Base-by-base conservation (phyloP, 163 green algal genomes). In the Prototheca wickerhamii region DNA sequence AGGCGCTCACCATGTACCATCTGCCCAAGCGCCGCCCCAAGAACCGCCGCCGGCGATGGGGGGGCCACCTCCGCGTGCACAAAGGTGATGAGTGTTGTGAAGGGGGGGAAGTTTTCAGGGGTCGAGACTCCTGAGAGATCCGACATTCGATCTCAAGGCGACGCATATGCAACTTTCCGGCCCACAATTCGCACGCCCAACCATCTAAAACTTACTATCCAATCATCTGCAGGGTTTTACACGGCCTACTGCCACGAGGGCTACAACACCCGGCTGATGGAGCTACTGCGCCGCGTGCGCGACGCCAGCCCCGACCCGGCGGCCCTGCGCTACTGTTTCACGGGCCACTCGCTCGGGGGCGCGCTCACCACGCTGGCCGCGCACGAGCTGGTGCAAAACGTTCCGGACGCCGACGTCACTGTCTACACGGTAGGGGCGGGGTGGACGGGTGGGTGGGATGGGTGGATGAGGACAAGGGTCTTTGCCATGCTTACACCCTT, bases 341-440 rank as follows among this genome's bases (percentile, higher is more conserved):
- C 60, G 15, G 58, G 82, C 6, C 82, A 89, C 64, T 82, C 69
- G 0, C 53, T 89, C 40, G 82, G 82, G 0, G 82, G 82, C n/a
- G 76, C 81, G 4, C 51, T 89, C 21, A 80, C 82, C 17, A 76
- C 73, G 46, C 65, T 89, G 52, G 68, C 70, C 17, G 69, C 74
- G 4, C 55, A 64, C n/a, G 71, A 73, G 42, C 29, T 75, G 3
- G 20, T 53, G 18, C 34, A 18, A n/a, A 8, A 12, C 23, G 54
- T 50, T 29, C 63, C 54, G 30, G 42, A 26, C 5, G 26, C 54
- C 26, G 17, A 28, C 17, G 12, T 57, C 18, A 57, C 46, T 12
- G 40, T 74, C 4, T 58, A 61, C 55, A 61, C 55, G 8, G 46
- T 54, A 25, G 6, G 46, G 26, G 20, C 15, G 15, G 40, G 40